Base-by-base conservation (phyloP, 2,329 filamentous ascomycete genomes). In the Colletotrichum endophyticum region DNA sequence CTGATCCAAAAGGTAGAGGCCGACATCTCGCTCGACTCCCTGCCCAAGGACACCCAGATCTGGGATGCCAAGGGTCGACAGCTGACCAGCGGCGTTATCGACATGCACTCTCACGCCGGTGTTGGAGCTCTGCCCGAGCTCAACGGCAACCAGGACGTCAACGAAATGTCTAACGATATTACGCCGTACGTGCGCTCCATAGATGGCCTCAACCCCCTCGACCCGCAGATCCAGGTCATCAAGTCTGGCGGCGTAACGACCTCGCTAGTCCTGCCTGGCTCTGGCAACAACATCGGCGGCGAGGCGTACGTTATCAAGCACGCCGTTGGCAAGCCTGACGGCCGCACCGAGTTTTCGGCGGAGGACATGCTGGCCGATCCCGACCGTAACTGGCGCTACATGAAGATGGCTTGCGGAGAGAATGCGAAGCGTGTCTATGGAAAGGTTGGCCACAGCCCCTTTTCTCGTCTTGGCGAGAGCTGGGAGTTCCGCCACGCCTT, bases 401-500 rank as follows among this genome's bases (percentile, higher is more conserved):
- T 95, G 88, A 95, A 95, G 85, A 95, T 95, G 93, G 93, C 93
- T 0, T 95, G 93, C 78, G 93, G 93, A 44, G 93, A 95, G 84
- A 95, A 95, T 79, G 86, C 93, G 3, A 94, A 94, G 84, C 85
- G 88, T 1, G 85, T 91, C 1, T 93, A 94, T 76, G 92, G 92
- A 12, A 86, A 86, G 62, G 80, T 85, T 6, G 91, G 91, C 28
- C 86, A 88, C 68, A 89, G 90, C 0, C 92, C 92, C 1, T 87
- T 87, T 71, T 94, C 91, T 77, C 87, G 93, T 2, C 85, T 95
- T 80, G 93, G 93, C 11, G 92, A 95, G 84, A 93, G 92, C 64
- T 95, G 91, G 88, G 89, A 92, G 78, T 93, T 95, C 79, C 88
- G 93, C 3, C 92, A 92, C 75, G 92, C 92, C 2, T 92, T 94